A percentile compares a stretch with the other conserved stretches of the same genome.
phyloP scores from a whole-genome alignment of 2,329 filamentous ascomycete genomes.

The Torrubiellomyces zombiae region DNA sequence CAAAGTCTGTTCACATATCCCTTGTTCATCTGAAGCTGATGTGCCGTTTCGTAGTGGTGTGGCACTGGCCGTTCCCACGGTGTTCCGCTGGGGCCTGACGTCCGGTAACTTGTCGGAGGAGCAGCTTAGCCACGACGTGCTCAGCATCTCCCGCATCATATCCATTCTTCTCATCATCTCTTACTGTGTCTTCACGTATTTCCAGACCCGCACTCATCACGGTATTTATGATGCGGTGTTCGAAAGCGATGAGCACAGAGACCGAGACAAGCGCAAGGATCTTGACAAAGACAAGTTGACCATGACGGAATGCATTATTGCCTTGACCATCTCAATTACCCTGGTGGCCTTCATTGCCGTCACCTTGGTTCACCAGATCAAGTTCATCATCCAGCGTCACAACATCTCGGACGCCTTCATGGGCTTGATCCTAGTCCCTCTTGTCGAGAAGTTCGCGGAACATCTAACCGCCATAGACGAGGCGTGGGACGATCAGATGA shows the following conservation, averaged over 20 bases:
- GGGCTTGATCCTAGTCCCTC: constrained; percentile 60
- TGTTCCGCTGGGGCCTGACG: constrained; percentile 35
- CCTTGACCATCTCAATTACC: constrained; percentile 43
- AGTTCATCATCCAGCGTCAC: constrained; percentile 30
- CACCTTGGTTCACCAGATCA: constrained; percentile 57
- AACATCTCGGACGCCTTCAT: constrained; percentile 36
- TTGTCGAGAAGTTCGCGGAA: constrained; percentile 77
- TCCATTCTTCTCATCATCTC: constrained; percentile 54
- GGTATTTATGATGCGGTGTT: constrained; percentile 61
- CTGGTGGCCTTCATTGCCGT: constrained; percentile 61
- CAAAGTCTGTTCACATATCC: too few relatives aligned
- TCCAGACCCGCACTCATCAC: constrained; percentile 64
- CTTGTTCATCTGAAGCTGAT: constrained; percentile 12
- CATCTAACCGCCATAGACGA: constrained; percentile 74
- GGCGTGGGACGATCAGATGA: constrained; percentile 69
- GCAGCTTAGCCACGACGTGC: too few relatives aligned
- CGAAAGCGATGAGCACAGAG: constrained; percentile 50
- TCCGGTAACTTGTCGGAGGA: too few relatives aligned
- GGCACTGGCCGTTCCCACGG: constrained; percentile 26
- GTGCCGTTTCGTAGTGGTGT: constrained; percentile 13
- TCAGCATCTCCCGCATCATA: constrained; percentile 54
- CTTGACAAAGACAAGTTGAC: constrained; percentile 51
- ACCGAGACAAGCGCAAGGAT: constrained; percentile 47
- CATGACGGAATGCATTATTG: constrained; percentile 53
- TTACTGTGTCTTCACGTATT: constrained; percentile 51